Conservation (phyloP, 2,329 filamentous ascomycete species). For the Talaromyces sp. region DNA sequence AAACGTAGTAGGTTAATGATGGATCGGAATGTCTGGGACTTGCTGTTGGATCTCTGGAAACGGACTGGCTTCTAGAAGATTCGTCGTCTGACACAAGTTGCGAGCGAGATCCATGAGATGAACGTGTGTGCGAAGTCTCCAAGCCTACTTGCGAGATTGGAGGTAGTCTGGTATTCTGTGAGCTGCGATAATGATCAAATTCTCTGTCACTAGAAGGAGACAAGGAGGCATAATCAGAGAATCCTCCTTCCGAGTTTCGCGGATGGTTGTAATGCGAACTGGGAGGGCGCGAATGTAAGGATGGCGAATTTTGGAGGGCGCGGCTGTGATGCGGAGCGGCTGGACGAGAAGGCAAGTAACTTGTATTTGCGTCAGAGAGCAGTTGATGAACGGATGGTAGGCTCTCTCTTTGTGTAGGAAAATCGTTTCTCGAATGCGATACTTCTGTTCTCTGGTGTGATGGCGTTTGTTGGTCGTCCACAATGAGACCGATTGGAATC, state of each 20-base stretch:
- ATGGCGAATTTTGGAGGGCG: conserved; percentile 11
- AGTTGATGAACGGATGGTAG: conserved; percentile 42
- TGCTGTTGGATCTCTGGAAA: conserved; percentile 5
- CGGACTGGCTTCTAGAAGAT: neutral
- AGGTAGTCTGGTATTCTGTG: conserved; percentile 24
- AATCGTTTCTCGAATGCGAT: neutral
- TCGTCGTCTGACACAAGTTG: conserved; percentile 1
- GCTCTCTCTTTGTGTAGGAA: conserved; percentile 19
- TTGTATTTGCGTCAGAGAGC: conserved; percentile 21
- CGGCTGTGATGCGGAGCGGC: neutral
- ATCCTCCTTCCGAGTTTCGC: neutral
- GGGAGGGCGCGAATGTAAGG: conserved; percentile 2
- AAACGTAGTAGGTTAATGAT: neutral
- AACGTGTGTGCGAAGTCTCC: conserved; percentile 15
- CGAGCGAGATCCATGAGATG: neutral
- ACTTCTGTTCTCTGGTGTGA: conserved; percentile 7
- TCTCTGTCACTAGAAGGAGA: neutral
- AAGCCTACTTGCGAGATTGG: conserved; percentile 32
- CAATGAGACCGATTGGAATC: conserved; percentile 24
- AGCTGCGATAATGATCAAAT: neutral
- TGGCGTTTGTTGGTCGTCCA: neutral
- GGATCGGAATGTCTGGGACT: conserved; percentile 9
- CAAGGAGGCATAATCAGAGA: conserved; percentile 2
- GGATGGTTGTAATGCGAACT: conserved; percentile 6
- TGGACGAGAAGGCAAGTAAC: conserved; percentile 6